Evolutionary conservation across 345 rosid species (phyloP).

Genomic region (Euphorbia lathyris): DNA sequence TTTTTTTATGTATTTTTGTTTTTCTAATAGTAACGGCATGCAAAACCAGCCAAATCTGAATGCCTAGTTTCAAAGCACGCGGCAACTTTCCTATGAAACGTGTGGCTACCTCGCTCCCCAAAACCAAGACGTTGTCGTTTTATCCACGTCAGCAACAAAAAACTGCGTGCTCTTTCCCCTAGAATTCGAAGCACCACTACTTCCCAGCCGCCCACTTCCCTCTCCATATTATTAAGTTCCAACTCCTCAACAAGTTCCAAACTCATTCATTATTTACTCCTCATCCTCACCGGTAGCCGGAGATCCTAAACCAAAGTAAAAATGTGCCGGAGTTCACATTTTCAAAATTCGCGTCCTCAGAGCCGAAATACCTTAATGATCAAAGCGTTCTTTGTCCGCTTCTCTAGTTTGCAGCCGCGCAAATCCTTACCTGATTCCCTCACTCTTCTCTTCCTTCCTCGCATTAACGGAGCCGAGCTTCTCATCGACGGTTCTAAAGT

Average conservation of each 20-base stretch:
- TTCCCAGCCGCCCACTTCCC: background rate
- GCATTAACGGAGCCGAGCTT: conserved; percentile 50
- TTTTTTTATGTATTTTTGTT: too few relatives aligned
- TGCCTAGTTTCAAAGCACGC: conserved; percentile 1
- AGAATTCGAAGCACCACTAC: conserved; percentile 3
- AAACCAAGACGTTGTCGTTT: background rate
- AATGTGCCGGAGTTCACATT: conserved; percentile 65
- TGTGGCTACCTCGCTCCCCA: background rate
- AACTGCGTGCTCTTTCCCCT: conserved; percentile 23
- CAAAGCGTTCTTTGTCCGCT: conserved; percentile 56
- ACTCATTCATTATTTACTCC: too few relatives aligned
- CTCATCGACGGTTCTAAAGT: conserved; percentile 52
- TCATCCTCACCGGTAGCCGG: background rate
- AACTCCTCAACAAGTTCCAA: background rate
- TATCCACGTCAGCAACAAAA: background rate
- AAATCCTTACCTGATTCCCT: conserved; percentile 47
- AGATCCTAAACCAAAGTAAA: background rate
- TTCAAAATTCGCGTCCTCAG: conserved; percentile 21
- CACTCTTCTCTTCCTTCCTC: conserved; percentile 66
- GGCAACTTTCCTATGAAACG: background rate
- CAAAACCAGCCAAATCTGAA: conserved; percentile 1
- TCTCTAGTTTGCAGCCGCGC: conserved; percentile 31
- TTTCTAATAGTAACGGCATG: background rate
- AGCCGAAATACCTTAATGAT: conserved; percentile 35
- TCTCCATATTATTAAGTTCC: too few relatives aligned